Base-by-base conservation (phyloP, 2,329 filamentous ascomycete species). In the Talaromyces albobiverticillius region DNA sequence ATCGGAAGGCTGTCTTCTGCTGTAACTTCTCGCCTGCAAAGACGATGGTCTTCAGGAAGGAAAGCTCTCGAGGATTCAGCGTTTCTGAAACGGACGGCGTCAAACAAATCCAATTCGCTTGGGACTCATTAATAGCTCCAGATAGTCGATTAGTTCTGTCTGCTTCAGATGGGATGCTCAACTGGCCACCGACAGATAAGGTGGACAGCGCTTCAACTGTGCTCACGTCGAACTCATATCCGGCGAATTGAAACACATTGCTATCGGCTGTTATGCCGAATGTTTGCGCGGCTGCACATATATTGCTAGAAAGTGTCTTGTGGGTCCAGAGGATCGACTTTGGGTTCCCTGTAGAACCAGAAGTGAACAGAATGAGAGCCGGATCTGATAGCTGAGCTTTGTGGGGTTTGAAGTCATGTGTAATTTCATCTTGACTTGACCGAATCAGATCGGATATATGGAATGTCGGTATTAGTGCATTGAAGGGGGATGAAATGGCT, bases 31-130 rank as follows among this genome's bases (percentile, higher is more conserved):
- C 73, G 22, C 74, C 73, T 25, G 67, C 69, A 11, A 68, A 59
- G 3, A 69, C 64, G 2, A 77, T 57, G 2, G 65, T 70, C 49
- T 72, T 69, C 36, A 77, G 57, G 13, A 62, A 57, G 59, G 29
- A 69, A 57, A 43, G 70, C 53, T 32, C 65, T 3, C 62, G 60
- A 36, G 66, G 40, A 48, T 47, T 13, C 10, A 61, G 45, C 20
- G 53, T 40, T 8, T 67, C 59, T 0, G 81, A 81, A n/a, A 85
- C 71, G 0, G 80, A 72, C 0, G 82, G 78, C 0, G 83, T 85
- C 65, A 85, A 75, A 61, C 81, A 79, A 1, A 74, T 77, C 75
- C 74, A 78, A 25, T 72, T 79, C 59, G 55, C 61, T 26, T 62
- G 55, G 36, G 67, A 58, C 1, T 62, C 42, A 18, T 53, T 38